These are phyloP conservation scores for Volvox reticuliferus DNA, from an alignment of 139 green algal species.

Conservation along the genomic window DNA sequence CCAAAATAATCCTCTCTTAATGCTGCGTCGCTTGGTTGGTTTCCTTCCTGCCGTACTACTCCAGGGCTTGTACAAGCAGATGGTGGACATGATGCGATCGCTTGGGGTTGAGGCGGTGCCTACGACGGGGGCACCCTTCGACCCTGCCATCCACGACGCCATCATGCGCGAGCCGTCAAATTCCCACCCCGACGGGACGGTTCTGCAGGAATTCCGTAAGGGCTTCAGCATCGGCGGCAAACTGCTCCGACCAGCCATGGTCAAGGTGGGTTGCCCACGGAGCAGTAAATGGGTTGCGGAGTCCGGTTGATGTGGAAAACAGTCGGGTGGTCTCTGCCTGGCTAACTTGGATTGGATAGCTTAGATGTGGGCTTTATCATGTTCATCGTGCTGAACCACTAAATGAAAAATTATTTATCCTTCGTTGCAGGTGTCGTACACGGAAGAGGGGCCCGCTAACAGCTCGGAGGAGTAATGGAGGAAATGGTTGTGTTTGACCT, in stretches of 20 bases:
- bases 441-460: constrained; percentile 30
- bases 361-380: too few relatives aligned
- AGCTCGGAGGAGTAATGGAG: constrained; percentile 41
- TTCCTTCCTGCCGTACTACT: too few relatives aligned
- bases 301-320: too few relatives aligned
- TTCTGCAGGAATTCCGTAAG: constrained; percentile 95
- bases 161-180: constrained; percentile 88
- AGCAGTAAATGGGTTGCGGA: too few relatives aligned
- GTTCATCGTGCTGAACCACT: too few relatives aligned
- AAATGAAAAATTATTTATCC: too few relatives aligned
- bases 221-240: constrained; percentile 91
- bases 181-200: constrained; percentile 77
- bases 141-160: constrained; percentile 96
- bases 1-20: too few relatives aligned
- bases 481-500: neutral
- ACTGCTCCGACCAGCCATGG: constrained; percentile 96
- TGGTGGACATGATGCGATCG: constrained; percentile 91
- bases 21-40: too few relatives aligned
- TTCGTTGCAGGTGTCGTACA: constrained; percentile 39
- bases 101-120: constrained; percentile 90
- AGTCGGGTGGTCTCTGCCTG: too few relatives aligned
- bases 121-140: constrained; percentile 89
- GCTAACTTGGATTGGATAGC: too few relatives aligned
- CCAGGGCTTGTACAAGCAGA: constrained; percentile 94
- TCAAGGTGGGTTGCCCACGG: constrained; percentile 83